Conservation (phyloP, 148 eudicot genomes). For the Rhododendron ferrugineum region DNA sequence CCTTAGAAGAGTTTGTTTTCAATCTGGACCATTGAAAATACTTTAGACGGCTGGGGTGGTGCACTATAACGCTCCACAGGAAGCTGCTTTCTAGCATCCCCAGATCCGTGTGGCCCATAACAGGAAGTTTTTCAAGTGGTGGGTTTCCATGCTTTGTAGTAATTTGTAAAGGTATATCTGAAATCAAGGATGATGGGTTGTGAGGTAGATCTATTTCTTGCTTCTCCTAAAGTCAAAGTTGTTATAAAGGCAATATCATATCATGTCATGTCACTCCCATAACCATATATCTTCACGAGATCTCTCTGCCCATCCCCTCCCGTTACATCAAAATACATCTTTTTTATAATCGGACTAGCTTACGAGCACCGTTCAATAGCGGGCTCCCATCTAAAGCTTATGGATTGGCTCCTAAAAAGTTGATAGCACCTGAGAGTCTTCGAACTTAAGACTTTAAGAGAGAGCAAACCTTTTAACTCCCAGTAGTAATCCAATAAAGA, state of each 20-base stretch:
- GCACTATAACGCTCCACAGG: no score
- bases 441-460: no score
- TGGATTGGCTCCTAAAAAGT: background rate
- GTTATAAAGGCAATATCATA: background rate
- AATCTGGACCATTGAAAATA: no score
- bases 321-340: constrained; percentile 1
- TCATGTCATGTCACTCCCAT: constrained; percentile 2
- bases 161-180: background rate
- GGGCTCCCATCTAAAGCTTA: no score
- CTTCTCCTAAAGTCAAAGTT: background rate
- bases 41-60: no score
- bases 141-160: background rate
- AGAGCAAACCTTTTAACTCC: background rate
- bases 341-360: background rate
- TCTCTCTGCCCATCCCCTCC: constrained; percentile 1
- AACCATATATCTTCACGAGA: constrained; percentile 5
- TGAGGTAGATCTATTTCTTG: background rate
- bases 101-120: background rate
- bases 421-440: background rate
- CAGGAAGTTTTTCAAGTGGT: background rate
- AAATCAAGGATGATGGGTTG: background rate
- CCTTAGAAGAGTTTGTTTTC: no score
- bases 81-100: no score
- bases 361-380: no score
- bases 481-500: no score